phyloP scores from a whole-genome alignment of 192 early-diverging fungal species.

The Coemansia sp. region DNA sequence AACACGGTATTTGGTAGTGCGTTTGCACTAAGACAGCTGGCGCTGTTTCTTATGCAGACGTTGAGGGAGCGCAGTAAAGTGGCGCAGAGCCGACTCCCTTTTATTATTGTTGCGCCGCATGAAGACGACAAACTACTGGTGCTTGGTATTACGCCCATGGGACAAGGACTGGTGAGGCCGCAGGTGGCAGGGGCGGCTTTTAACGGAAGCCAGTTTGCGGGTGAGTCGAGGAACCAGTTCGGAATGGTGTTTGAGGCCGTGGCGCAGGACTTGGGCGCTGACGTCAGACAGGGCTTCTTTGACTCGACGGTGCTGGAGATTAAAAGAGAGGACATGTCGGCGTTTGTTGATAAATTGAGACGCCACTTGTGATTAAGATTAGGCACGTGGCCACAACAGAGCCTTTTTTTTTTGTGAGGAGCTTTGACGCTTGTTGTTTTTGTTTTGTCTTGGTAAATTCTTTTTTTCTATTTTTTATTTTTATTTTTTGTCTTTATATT shows the following conservation, averaged over 20 bases:
- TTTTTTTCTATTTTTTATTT: not conserved
- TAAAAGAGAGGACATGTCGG: conserved; percentile 66
- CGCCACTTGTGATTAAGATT: conserved; percentile 43
- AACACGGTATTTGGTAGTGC: conserved; percentile 59
- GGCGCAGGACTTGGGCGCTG: conserved; percentile 66
- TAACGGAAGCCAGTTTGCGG: conserved; percentile 52
- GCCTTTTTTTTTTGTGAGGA: not conserved
- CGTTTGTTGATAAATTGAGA: conserved; percentile 66
- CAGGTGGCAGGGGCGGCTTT: conserved; percentile 57
- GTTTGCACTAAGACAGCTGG: conserved; percentile 73
- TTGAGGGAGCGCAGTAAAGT: conserved; percentile 32
- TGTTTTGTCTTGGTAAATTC: conserved; percentile 3
- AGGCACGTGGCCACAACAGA: not conserved
- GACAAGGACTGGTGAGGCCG: conserved; percentile 54
- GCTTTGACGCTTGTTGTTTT: not conserved
- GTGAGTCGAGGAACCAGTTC: conserved; percentile 62
- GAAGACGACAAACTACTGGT: conserved; percentile 66
- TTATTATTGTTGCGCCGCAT: conserved; percentile 76
- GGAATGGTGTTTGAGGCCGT: conserved; percentile 81
- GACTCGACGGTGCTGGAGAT: conserved; percentile 84
- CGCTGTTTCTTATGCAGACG: conserved; percentile 80
- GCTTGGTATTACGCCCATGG: conserved; percentile 62
- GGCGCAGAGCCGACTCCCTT: conserved; percentile 59
- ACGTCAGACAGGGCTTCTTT: conserved; percentile 76
- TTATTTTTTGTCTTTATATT: not conserved